Base-by-base conservation (phyloP, 2,329 filamentous ascomycete species). In the Ambrosiella cleistominuta region DNA sequence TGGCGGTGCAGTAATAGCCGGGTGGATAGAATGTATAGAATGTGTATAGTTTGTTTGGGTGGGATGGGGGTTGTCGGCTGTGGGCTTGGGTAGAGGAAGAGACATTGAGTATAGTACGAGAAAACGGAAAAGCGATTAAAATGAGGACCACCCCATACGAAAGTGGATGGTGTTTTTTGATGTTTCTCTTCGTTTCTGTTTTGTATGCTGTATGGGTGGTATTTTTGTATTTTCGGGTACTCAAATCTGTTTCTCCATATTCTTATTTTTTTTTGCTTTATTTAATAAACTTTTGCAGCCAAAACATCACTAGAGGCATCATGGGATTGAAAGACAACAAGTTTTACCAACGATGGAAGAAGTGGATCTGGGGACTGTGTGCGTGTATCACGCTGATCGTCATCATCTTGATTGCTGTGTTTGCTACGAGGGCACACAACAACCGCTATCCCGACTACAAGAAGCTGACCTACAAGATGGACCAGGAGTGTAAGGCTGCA, bases 261-360 rank as follows among this genome's bases (percentile, higher is more conserved):
- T n/a, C 11, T 4, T 42, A 12, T 51, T 13, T 55, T 15, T 11
- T 42, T 12, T 13, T 44, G 9, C 3, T 12, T 27, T 47, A 13
- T 13, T 47, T 17, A 17, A 8, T 47, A 17, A 47, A 1, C n/a
- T 42, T 13, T 39, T 35, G n/a, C 15, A 3, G 36, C 7, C 15
- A 54, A 6, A 39, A 7, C 36, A 17, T 11, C 12, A 37, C 36
- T 11, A n/a, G 36, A 13, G 47, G 11, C 36, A 15, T 39, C 27
- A 27, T 45, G 53, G 9, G 38, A 12, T 27, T 42, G 2, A 35
- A 27, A 19, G 27, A 55, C 8, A 55, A 44, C 11, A 44, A 40
- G 6, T 55, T 55, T 13, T 55, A 35, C 17, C 37, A 55, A 44
- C 53, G 53, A 13, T 55, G 53, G 38, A 55, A 55, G 38, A 55